Evolutionary conservation across 2,329 filamentous ascomycete genomes (phyloP).

Genomic region (Colletotrichum tamarilloi): DNA sequence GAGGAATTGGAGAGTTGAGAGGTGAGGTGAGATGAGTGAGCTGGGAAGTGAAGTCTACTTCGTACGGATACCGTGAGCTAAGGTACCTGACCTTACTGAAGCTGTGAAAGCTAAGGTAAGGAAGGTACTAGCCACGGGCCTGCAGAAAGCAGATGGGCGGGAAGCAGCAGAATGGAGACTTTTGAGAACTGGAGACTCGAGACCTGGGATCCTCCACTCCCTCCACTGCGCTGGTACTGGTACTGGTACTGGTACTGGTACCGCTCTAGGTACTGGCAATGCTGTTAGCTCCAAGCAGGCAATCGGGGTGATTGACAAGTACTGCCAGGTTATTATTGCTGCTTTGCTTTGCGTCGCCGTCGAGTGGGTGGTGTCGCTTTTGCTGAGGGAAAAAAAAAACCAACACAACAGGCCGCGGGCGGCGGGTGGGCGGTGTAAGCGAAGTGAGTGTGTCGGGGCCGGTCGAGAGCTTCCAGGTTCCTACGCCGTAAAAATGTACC

Average conservation of each 20-base stretch:
- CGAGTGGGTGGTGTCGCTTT: background rate
- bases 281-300: constrained; percentile 4
- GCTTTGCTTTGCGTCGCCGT: background rate
- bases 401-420: background rate
- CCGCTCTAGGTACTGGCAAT: background rate
- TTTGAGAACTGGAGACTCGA: background rate
- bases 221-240: constrained; percentile 10
- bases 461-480: background rate
- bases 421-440: constrained; percentile 29
- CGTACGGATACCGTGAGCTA: background rate
- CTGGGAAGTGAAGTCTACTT: background rate
- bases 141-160: background rate
- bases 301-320: constrained; percentile 2
- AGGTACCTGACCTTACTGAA: no score
- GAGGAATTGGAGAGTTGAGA: background rate
- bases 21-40: no score
- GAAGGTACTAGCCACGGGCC: background rate
- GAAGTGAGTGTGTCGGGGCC: constrained; percentile 6
- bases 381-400: background rate
- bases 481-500: background rate
- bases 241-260: constrained; percentile 19
- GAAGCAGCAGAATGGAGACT: background rate
- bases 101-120: no score
- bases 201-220: background rate
- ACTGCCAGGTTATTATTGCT: constrained; percentile 1